A percentile compares a stretch with the other conserved stretches of the same genome.
Evolutionary conservation across 257 asterid species (phyloP).

Genomic region (Schizonepeta tenuifolia): DNA sequence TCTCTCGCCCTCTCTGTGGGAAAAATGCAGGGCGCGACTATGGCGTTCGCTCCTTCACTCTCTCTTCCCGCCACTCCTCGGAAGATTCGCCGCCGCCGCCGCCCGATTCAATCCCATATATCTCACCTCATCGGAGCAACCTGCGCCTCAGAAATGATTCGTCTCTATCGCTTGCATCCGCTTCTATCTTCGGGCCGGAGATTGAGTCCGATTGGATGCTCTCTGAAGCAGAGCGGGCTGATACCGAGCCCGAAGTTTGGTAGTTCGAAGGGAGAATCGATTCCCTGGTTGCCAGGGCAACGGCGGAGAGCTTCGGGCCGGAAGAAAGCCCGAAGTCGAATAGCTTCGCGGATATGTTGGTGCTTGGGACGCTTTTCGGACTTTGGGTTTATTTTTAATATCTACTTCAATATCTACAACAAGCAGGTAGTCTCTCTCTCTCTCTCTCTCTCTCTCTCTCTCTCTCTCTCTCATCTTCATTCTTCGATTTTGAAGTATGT

Average conservation of each 20-base stretch:
- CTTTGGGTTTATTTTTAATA: slow-evolving; percentile 73
- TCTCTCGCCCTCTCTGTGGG: slow-evolving; percentile 16
- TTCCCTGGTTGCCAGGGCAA: slow-evolving; percentile 47
- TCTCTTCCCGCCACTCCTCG: slow-evolving; percentile 42
- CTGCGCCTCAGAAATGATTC: slow-evolving; percentile 30
- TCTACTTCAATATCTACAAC: slow-evolving; percentile 92
- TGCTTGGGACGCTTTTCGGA: slow-evolving; percentile 74
- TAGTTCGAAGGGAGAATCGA: slow-evolving; percentile 34
- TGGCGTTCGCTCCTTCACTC: slow-evolving; percentile 57
- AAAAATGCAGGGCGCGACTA: slow-evolving; percentile 70
- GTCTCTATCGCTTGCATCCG: slow-evolving; percentile 9
- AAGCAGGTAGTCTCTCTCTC: slow-evolving; percentile 61
- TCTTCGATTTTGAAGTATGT: not conserved
- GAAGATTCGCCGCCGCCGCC: slow-evolving; percentile 33
- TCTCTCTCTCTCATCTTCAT: too few relatives aligned
- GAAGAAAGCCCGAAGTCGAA: slow-evolving; percentile 53
- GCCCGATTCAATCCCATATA: slow-evolving; percentile 27
- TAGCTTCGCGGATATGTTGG: slow-evolving; percentile 51
- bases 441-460: not conserved
- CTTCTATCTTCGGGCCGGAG: slow-evolving; percentile 29
- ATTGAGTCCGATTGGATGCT: slow-evolving; percentile 44
- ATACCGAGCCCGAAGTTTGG: slow-evolving; percentile 39
- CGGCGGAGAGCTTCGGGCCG: slow-evolving; percentile 53
- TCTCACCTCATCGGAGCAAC: slow-evolving; percentile 21
- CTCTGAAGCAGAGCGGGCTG: slow-evolving; percentile 53